Evolutionary conservation across 1,284 basidiomycete genomes (phyloP), one percentile per base, ranked within the genome.

Genomic region (Fistulinella cinereoalba): DNA sequence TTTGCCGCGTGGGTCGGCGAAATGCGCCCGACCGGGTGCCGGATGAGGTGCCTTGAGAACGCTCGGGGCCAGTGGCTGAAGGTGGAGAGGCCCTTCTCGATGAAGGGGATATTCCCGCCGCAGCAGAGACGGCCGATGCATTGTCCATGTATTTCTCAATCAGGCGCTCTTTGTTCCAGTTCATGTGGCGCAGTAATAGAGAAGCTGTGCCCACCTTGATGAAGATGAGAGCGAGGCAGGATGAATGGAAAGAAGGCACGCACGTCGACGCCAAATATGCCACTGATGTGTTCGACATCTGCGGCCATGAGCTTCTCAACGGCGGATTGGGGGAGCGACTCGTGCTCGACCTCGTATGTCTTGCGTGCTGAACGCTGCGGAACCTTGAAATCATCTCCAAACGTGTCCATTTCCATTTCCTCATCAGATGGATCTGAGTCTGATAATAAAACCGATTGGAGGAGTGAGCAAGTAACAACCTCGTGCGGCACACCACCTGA

Each of bases 81-180:
- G 66, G 54, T 11, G 69, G 60, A 13, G 67, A 45, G 7, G 60
- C 49, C 72, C n/a, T n/a, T n/a, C 72, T 37, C 66, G 71, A 41
- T 64, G 68, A 54, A 55, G 66, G 54, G 64, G 61, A 64, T 54
- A 73, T 69, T 3, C 93, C 94, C 1, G 92, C 90, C 8, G 81
- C 79, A 21, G 79, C 74, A 33, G 86, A 79, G 5, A 93, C 78
- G 9, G 73, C 70, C 15, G 81, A 75, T 1, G 90, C 79, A 54
- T 91, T 88, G 58, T 94, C 93, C 91, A 95, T 94, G 70, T 92
- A 97, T 65, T 88, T 85, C 73, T 97, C 92, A 53, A 92, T 91
- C n/a, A 98, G 79, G 49, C 86, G 85, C 69, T 99, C 96, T 63
- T 92, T 91, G 76, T 99, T 98, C 96, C 96, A 99, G 39, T 79